Evolutionary conservation across 805 yeast genomes (phyloP), one percentile per base, ranked within the genome.

Genomic region (Zygosaccharomyces kombuchaensis): DNA sequence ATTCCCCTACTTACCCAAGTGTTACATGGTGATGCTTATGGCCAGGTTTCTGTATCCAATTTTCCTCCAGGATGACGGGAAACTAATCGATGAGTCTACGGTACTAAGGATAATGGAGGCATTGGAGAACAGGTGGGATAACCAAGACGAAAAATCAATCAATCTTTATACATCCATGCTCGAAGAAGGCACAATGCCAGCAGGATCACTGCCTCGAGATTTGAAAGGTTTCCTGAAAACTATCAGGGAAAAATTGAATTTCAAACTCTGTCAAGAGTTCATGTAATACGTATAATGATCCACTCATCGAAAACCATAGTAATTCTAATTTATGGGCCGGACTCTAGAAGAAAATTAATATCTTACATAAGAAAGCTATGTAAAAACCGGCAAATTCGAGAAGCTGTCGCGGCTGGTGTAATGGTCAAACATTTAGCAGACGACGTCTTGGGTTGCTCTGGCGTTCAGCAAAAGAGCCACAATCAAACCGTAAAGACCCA

Each of bases 381-480:
- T 17, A 25, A 27, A n/a, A 30, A 16, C 31, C 31, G 34, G 41
- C 23, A 26, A n/a, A 14, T 13, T 37, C 34, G n/a, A 22, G 21
- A 37, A 17, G 13, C 41, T 2, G n/a, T 26, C 25, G 10, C 13
- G 6, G 13, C 13, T 9, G 7, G 32, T 14, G 13, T 10, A n/a
- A n/a, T 42, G 38, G 38, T 48, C 31, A 32, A 22, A 14, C 36
- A 21, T 16, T 75, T 80, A 85, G 77, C 96, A 87, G 62, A 74
- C 67, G 56, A 87, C 96, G 67, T 85, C 96, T 73, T 86, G 95
- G 56, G 87, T 83, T 60, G 98, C 98, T 78, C 96, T 86, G 55
- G 99, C 90, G 86, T 93, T 93, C 75, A 93, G 82, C 70, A 93
- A 80, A 68, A 93, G 81, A 56, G 99, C 99, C 58, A 93, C 98